Conservation (phyloP, 2,329 filamentous ascomycete species). For the Alternaria arborescens region DNA sequence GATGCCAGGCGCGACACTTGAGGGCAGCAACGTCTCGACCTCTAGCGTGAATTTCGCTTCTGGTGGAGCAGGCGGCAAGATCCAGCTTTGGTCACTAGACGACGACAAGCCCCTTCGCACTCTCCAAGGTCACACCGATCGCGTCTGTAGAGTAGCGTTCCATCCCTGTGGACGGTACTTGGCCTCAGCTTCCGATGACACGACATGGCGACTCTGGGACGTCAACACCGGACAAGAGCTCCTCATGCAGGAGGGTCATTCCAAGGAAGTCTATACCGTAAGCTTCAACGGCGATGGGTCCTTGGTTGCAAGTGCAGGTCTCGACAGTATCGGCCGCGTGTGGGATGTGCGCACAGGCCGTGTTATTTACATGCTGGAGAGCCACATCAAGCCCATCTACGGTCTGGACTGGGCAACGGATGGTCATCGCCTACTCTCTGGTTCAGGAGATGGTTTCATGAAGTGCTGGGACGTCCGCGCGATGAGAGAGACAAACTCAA, state of each 20-base stretch:
- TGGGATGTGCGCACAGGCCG: slow-evolving; percentile 94
- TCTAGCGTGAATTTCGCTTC: slow-evolving; percentile 85
- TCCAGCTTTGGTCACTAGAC: slow-evolving; percentile 89
- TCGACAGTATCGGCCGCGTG: slow-evolving; percentile 92
- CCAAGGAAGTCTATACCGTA: slow-evolving; percentile 88
- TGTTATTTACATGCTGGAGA: slow-evolving; percentile 94
- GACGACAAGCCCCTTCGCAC: slow-evolving; percentile 86
- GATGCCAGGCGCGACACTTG: slow-evolving; percentile 82
- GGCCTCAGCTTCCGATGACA: slow-evolving; percentile 93
- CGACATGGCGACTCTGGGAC: slow-evolving; percentile 97
- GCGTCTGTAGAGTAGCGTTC: slow-evolving; percentile 92
- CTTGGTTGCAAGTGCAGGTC: slow-evolving; percentile 86
- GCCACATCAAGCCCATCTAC: slow-evolving; percentile 92
- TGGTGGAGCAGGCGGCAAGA: slow-evolving; percentile 84
- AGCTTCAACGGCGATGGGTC: slow-evolving; percentile 92
- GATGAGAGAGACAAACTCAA: slow-evolving; percentile 80
- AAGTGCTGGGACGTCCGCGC: slow-evolving; percentile 98
- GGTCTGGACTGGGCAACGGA: slow-evolving; percentile 92
- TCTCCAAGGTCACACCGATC: slow-evolving; percentile 81
- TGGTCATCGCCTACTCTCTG: slow-evolving; percentile 90
- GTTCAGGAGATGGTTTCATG: slow-evolving; percentile 92
- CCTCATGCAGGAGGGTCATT: slow-evolving; percentile 91
- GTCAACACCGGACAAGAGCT: slow-evolving; percentile 85
- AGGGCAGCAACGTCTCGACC: slow-evolving; percentile 73
- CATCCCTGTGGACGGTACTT: slow-evolving; percentile 91